These are phyloP conservation scores for Dictyostelium brefeldianum DNA, from an alignment of 78 protist genomes.

Conservation along the genomic window DNA sequence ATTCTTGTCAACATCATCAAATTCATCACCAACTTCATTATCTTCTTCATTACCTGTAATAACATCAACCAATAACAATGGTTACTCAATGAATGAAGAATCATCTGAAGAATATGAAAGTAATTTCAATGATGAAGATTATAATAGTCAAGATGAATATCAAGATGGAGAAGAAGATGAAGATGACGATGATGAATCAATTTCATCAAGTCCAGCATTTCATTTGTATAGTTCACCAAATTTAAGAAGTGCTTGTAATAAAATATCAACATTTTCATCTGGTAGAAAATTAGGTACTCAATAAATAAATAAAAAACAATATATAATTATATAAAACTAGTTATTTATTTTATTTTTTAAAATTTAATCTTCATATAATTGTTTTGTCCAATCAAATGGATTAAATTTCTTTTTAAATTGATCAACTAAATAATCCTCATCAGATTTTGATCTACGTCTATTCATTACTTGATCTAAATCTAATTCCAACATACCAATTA, in stretches of 20 bases:
- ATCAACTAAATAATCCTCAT: constrained; percentile 16
- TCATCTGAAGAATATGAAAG: neutral
- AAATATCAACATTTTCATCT: constrained; percentile 5
- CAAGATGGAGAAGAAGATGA: neutral
- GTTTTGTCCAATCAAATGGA: constrained; percentile 58
- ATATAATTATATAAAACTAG: neutral
- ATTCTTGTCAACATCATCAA: neutral
- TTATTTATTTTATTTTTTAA: neutral
- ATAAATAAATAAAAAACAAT: neutral
- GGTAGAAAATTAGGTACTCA: constrained; percentile 12
- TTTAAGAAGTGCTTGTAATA: constrained; percentile 13
- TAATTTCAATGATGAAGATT: too few relatives aligned
- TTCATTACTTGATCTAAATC: constrained; percentile 35
- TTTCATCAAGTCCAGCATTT: neutral
- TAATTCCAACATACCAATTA: constrained; percentile 67
- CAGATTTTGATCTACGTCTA: constrained; percentile 17
- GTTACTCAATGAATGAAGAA: neutral
- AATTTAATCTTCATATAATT: constrained; percentile 13
- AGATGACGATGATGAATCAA: neutral
- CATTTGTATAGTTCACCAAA: constrained; percentile 38
- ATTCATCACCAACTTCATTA: neutral
- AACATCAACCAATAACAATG: neutral
- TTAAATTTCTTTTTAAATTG: constrained; percentile 23
- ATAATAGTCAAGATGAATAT: neutral
- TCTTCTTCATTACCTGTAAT: neutral